These are phyloP conservation scores for Paecilomyces sp. DNA, from an alignment of 2,329 filamentous ascomycete genomes.

Conservation along the genomic window DNA sequence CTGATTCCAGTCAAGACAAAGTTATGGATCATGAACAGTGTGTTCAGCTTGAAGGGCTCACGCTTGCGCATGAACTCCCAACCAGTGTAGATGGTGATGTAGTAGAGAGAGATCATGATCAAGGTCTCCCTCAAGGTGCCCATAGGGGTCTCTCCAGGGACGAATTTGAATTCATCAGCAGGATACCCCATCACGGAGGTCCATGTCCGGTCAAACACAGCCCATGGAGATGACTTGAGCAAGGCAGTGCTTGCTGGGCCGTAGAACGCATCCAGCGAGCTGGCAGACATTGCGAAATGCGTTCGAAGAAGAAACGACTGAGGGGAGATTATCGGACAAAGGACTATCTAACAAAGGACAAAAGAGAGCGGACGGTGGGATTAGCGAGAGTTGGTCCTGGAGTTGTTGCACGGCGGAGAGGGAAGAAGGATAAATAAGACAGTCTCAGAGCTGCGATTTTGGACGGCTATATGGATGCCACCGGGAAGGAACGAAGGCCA, in stretches of 20 bases:
- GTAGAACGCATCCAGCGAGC: conserved; percentile 3
- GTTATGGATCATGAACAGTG: conserved; percentile 85
- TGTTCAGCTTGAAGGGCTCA: conserved; percentile 72
- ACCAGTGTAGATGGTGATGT: conserved; percentile 80
- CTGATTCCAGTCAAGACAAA: conserved; percentile 79
- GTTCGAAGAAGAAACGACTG: neutral
- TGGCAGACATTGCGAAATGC: conserved; percentile 5
- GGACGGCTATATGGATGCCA: neutral
- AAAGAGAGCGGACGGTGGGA: neutral
- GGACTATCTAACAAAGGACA: neutral
- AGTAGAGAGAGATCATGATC: conserved; percentile 69
- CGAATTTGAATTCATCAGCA: conserved; percentile 72
- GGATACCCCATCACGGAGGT: conserved; percentile 66
- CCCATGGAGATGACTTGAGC: conserved; percentile 54
- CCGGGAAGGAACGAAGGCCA: neutral
- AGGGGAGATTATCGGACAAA: neutral
- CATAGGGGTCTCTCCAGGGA: conserved; percentile 70
- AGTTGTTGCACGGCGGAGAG: neutral
- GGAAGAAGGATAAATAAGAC: neutral
- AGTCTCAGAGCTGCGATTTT: neutral
- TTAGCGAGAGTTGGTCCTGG: neutral
- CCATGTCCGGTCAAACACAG: conserved; percentile 77
- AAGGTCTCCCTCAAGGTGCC: conserved; percentile 74
- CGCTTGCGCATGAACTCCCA: conserved; percentile 79
- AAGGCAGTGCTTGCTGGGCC: conserved; percentile 1